Conservation (phyloP, 2,329 filamentous ascomycete genomes). For the Aspergillus melleus region DNA sequence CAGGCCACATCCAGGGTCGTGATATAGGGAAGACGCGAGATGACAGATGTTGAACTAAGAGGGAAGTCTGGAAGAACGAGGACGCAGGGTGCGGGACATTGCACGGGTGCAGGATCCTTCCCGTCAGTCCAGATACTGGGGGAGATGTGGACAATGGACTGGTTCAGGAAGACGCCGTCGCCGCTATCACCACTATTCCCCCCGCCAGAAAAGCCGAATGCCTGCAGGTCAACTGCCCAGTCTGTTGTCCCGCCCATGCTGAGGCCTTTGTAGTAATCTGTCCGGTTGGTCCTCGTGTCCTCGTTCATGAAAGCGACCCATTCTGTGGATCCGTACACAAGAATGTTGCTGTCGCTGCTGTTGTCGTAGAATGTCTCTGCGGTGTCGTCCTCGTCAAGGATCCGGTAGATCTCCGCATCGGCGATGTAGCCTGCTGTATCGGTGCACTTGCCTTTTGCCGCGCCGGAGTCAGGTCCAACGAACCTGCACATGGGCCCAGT, state of each 20-base stretch:
- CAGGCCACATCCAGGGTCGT: slow-evolving; percentile 1
- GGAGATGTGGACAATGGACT: not conserved
- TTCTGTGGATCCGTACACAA: slow-evolving; percentile 10
- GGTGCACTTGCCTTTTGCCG: slow-evolving; percentile 36
- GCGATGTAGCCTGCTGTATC: slow-evolving; percentile 37
- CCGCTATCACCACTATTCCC: not conserved
- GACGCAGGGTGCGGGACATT: too few relatives aligned
- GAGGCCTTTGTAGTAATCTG: slow-evolving; percentile 16
- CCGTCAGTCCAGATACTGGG: not conserved
- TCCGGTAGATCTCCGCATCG: slow-evolving; percentile 39
- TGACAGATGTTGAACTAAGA: too few relatives aligned
- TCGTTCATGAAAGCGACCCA: slow-evolving; percentile 34
- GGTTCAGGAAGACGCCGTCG: not conserved
- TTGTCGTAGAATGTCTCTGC: not conserved
- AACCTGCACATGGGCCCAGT: slow-evolving; percentile 31
- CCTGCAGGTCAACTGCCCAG: slow-evolving; percentile 38
- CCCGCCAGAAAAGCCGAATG: not conserved
- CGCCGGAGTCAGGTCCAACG: slow-evolving; percentile 29
- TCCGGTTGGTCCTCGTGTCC: slow-evolving; percentile 23
- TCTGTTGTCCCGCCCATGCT: slow-evolving; percentile 37
- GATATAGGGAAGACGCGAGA: not conserved
- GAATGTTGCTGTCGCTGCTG: not conserved
- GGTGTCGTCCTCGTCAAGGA: slow-evolving; percentile 18
- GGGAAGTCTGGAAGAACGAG: slow-evolving; percentile 1
- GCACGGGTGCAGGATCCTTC: not conserved